Base-by-base conservation (phyloP, 306 rosid genomes). In the Corylus avellana region DNA sequence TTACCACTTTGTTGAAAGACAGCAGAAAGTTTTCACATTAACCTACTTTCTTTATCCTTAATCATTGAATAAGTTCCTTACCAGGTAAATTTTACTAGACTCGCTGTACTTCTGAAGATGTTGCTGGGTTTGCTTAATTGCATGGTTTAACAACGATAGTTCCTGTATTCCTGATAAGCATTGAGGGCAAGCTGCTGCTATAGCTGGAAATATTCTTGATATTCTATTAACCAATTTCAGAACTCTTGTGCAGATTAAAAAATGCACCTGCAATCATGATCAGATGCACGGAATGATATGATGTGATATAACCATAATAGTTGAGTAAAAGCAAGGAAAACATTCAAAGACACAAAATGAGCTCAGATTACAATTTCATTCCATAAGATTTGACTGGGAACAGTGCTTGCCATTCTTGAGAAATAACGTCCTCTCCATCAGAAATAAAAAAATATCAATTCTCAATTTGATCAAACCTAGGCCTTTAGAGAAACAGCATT, bases 11-110 rank as follows among this genome's bases (percentile, higher is more conserved):
- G 50, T 50, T 61, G 53, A 18, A 29, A 61, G 29, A 12, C 27
- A 49, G 17, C 37, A 76, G 47, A 50, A 58, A 27, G 12, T 29
- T 48, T 62, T 71, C 54, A 46, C 73, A 48, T 8, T 46, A 70
- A 67, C 66, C 64, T 48, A 49, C 67, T 54, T 78, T 79, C 66
- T 49, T 50, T 71, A 56, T 12, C 46, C 78, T 53, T 69, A 64
- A 46, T 46, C 49, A 79, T 84, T 63, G 46, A 63, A 61, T 55
- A 54, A 79, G 47, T 67, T 62, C 81, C 97, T 7, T 25, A 94
- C 98, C 93, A 94, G 90, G 82, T 94, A 94, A 83, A 94, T 92
- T 88, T 83, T 88, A 82, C 97, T 94, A 46, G 90, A 46, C 49
- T 94, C 97, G 27, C 90, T 61, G 74, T 97, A 94, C 67, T 85